Evolutionary conservation across 495 filamentous ascomycete genomes (phyloP).

Genomic region (Penicillium lagena): DNA sequence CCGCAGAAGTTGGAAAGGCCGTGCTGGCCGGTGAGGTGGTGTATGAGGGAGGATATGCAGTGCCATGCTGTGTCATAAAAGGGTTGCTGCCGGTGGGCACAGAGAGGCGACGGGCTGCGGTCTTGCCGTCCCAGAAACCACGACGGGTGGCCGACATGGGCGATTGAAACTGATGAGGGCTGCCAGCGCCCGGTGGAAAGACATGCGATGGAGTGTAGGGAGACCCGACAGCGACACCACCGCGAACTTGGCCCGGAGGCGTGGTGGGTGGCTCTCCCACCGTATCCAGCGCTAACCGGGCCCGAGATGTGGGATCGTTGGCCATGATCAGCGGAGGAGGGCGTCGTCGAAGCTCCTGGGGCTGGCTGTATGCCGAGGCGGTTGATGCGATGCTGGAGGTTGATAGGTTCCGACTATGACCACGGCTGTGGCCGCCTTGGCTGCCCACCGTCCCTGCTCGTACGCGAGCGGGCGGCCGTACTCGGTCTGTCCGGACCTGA

Average conservation of each 20-base stretch:
- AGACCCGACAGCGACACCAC: slow-evolving; percentile 59
- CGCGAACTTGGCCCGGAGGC: slow-evolving; percentile 39
- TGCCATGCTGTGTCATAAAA: slow-evolving; percentile 60
- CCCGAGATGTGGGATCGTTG: slow-evolving; percentile 51
- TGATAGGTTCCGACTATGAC: slow-evolving; percentile 79
- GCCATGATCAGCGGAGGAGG: slow-evolving; percentile 85
- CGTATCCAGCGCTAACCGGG: slow-evolving; percentile 58
- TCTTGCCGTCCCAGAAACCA: slow-evolving; percentile 64
- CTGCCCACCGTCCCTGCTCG: slow-evolving; percentile 68
- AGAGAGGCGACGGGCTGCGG: slow-evolving; percentile 69
- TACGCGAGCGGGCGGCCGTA: slow-evolving; percentile 66
- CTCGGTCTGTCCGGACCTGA: slow-evolving; percentile 80
- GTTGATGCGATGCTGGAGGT: slow-evolving; percentile 79
- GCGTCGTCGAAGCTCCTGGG: slow-evolving; percentile 57
- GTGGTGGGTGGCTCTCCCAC: slow-evolving; percentile 41
- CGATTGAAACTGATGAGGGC: slow-evolving; percentile 69
- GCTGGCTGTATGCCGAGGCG: slow-evolving; percentile 59
- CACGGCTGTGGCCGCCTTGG: slow-evolving; percentile 59
- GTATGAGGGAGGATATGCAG: slow-evolving; percentile 49
- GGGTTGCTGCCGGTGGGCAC: slow-evolving; percentile 72
- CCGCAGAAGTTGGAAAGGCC: slow-evolving; percentile 57
- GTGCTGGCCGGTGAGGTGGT: slow-evolving; percentile 45
- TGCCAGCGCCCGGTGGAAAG: slow-evolving; percentile 62
- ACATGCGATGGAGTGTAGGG: slow-evolving; percentile 48
- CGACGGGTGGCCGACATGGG: slow-evolving; percentile 62